phyloP scores from a whole-genome alignment of 169 alveolate genomes.

The Theileria parva region DNA sequence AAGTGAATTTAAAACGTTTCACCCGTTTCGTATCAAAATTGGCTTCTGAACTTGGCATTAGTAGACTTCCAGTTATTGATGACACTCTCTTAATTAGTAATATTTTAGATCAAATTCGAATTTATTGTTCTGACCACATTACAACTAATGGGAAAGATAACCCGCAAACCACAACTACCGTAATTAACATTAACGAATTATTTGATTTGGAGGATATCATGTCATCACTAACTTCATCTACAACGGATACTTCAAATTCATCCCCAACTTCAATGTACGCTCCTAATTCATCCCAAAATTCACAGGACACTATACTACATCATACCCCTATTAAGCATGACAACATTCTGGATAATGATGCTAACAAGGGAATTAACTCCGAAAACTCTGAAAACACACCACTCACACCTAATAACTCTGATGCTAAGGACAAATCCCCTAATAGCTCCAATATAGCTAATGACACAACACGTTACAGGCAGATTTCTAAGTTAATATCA shows the following conservation, averaged over 20 bases:
- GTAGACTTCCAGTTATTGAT: constrained; percentile 16
- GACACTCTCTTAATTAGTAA: constrained; percentile 22
- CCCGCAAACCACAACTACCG: constrained; percentile 17
- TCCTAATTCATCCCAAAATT: too few species aligned
- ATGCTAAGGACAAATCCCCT: neutral
- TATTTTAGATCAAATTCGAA: constrained; percentile 43
- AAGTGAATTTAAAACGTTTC: constrained; percentile 11
- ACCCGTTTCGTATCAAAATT: constrained; percentile 23
- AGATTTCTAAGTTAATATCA: neutral
- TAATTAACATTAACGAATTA: constrained; percentile 9
- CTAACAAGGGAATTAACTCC: too few species aligned
- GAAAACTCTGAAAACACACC: too few species aligned
- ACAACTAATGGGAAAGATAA: neutral
- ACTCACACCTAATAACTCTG: neutral
- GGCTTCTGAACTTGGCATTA: constrained; percentile 25
- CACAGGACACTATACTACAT: neutral
- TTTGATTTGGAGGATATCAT: neutral
- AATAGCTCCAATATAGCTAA: neutral
- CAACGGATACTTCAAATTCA: too few species aligned
- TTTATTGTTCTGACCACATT: neutral
- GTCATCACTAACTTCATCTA: neutral
- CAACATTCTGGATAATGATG: neutral
- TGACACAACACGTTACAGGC: neutral
- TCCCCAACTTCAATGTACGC: neutral
- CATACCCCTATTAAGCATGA: neutral